Base-by-base conservation (phyloP, 1,284 basidiomycete genomes). In the Puccinia triticina region DNA sequence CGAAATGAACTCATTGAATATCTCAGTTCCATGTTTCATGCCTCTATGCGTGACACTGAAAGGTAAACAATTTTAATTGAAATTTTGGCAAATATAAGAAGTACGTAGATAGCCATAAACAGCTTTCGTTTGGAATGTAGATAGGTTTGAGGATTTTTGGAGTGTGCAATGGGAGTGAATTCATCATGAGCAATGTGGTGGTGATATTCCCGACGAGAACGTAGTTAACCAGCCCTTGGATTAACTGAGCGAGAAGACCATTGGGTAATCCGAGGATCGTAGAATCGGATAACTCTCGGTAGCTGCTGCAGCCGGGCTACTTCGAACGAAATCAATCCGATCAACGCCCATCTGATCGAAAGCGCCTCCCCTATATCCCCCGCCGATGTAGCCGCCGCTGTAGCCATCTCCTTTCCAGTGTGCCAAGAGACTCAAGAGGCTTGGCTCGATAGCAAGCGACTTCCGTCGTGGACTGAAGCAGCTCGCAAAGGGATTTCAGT, bases 301-400 rank as follows among this genome's bases (percentile, higher is more conserved):
- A 57, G 55, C n/a, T n/a, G 55, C 21, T 29, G n/a, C 26, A n/a
- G 55, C 23, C n/a, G 55, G 55, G 55, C 26, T 57, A 57, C 23
- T 57, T 57, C 4, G 55, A 12, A n/a, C 26, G n/a, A 14, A 26
- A 57, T 5, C 4, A 10, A n/a, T 57, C 21, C 1, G 7, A 57
- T 26, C 21, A 57, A 26, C 5, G 26, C 23, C 7, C 55, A n/a
- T 57, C 55, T 14, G 55, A 12, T 26, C n/a, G 55, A 57, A 57
- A 29, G 55, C 55, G 26, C 55, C 55, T 57, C 55, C 55, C 26
- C 55, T 57, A 57, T 57, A 57, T n/a, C 55, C 55, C 26, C 55
- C 55, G 12, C 55, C 55, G 14, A 57, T 26, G 26, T 57, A 57
- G 26, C 55, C 55, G 12, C 4, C 55, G 55, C 55, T 57, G n/a